These are phyloP conservation scores for Glomus cerebriforme DNA, from an alignment of 192 early-diverging fungal genomes.

Conservation along the genomic window DNA sequence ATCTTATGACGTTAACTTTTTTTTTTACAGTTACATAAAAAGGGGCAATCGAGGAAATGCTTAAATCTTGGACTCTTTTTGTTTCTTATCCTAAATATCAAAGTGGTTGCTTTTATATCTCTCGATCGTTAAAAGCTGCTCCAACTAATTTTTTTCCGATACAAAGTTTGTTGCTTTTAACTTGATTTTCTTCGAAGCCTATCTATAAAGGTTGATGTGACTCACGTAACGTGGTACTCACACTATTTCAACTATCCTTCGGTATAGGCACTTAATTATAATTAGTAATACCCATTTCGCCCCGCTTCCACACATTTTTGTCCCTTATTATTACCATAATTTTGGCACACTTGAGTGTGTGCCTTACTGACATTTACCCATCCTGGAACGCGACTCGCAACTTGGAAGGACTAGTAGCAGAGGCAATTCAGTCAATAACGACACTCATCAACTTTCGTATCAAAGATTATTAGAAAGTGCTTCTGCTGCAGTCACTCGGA, in stretches of 20 bases:
- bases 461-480: constrained; percentile 18
- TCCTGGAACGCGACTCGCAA: constrained; percentile 39
- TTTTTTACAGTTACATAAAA: background rate
- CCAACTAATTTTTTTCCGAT: background rate
- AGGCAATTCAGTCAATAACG: constrained; percentile 30
- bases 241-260: background rate
- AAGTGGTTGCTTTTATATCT: background rate
- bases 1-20: background rate
- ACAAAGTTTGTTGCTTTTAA: background rate
- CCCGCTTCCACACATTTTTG: background rate
- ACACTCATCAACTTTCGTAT: constrained; percentile 13
- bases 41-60: background rate
- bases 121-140: background rate
- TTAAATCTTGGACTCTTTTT: background rate
- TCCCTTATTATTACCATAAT: background rate
- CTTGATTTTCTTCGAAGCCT: background rate
- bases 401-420: constrained; percentile 34
- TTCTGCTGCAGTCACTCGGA: constrained; percentile 25
- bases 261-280: background rate
- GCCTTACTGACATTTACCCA: constrained; percentile 24
- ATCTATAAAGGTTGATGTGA: background rate
- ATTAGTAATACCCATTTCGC: background rate
- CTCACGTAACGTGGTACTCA: background rate
- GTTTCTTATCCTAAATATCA: background rate
- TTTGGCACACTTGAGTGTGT: constrained; percentile 34